Evolutionary conservation across 345 rosid species (phyloP), one percentile per base, ranked within the genome.

Genomic region (Ceriops tagal): DNA sequence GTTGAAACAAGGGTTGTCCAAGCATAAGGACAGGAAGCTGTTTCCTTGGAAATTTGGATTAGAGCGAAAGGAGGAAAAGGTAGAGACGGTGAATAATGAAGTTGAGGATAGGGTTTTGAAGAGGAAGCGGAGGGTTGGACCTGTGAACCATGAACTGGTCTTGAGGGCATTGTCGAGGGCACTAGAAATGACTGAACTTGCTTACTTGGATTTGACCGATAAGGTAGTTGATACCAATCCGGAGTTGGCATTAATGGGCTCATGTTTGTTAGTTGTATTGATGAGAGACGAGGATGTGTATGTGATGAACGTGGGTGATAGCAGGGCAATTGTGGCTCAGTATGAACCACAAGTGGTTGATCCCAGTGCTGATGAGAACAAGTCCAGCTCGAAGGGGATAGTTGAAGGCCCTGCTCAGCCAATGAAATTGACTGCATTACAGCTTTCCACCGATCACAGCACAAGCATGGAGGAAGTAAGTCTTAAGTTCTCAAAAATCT

Each of bases 281-380:
- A 92, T 92, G 99, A 87, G 97, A 72, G 97, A 89, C 64, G 99
- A 89, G 70, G 99, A 93, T 74, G 97, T 89, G 34, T 93, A 92
- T 75, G 92, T 92, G 72, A 93, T 93, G 99, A 91, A 93, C 77
- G 86, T 93, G 70, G 97, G 99, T 71, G 99, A 93, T 81, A 92
- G 99, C 71, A 86, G 97, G 73, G 96, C 97, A 56, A 86, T 93
- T 76, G 95, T 93, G 64, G 97, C 99, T 7, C 93, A 87, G 76
- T 78, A 80, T 78, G 88, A 82, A 78, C 77, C 71, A 2, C 81
- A 74, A 70, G 93, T 77, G 32, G 81, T 65, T 72, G 85, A 81
- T 66, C 72, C 80, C 11, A 74, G 81, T 71, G 70, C 59, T 30
- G 74, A 61, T 58, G 78, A 72, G 37, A 75, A 49, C 71, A 86